Conservation (phyloP, 1,284 basidiomycete species). For the Rhodotorula sp. region DNA sequence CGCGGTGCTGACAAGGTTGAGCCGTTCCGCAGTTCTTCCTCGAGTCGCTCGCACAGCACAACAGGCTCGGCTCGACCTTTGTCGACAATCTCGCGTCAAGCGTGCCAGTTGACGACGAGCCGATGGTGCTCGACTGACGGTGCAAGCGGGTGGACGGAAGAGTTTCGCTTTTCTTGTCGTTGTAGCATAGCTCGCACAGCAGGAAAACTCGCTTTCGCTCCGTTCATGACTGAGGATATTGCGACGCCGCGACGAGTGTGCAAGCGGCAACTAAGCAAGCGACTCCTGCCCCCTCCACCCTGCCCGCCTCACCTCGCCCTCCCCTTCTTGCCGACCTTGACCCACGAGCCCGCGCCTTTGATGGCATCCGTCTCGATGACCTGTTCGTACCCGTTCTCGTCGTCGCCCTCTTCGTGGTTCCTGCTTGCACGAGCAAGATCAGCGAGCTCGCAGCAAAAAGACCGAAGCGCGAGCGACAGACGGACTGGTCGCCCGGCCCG, state of each 20-base stretch:
- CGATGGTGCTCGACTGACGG: too few relatives aligned
- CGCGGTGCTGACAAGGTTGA: too few relatives aligned
- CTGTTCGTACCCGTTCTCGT: neutral
- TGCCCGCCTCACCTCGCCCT: neutral
- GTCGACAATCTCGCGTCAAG: neutral
- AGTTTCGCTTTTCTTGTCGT: too few relatives aligned
- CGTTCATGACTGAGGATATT: too few relatives aligned
- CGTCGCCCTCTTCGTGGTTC: constrained; percentile 2
- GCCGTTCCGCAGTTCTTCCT: constrained; percentile 2
- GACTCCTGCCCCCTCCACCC: neutral
- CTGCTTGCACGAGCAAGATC: neutral
- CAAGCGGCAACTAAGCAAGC: too few relatives aligned
- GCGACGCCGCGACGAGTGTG: too few relatives aligned
- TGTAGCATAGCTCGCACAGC: too few relatives aligned
- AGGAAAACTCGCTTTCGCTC: too few relatives aligned
- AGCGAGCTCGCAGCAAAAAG: neutral
- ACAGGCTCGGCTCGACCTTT: neutral
- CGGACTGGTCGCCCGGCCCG: constrained; percentile 6
- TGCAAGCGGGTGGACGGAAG: too few relatives aligned
- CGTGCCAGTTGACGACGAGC: too few relatives aligned
- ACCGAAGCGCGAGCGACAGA: too few relatives aligned
- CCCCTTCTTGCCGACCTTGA: neutral
- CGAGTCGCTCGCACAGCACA: neutral
- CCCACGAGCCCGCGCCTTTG: neutral
- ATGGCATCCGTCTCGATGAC: neutral